Evolutionary conservation across 352 stramenopile species (phyloP), one percentile per base, ranked within the genome.

Genomic region (Globisporangium cystogenes): DNA sequence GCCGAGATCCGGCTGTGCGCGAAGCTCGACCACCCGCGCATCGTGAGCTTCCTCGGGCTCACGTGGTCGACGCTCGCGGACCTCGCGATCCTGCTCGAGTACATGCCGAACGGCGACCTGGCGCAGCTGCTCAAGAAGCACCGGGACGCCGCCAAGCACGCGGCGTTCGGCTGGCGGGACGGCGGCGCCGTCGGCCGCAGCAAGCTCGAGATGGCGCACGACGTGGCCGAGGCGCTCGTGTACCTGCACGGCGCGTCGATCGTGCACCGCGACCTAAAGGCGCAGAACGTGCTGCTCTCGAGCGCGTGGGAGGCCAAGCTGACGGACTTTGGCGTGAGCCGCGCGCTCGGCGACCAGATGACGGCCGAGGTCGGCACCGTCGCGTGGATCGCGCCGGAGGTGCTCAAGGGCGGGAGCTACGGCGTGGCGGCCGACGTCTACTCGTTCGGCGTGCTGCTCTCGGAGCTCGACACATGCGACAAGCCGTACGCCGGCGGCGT

Each of bases 251-350:
- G 56, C 23, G 39, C 44, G 27, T 70, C 51, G 4, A 63, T 86
- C 5, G 74, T 84, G 44, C 75, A 86, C 29, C 75, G 72, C 46
- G 75, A 86, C 49, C 27, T 86, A 27, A 86, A 86, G 46, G 64
- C 75, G 7, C 62, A 76, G 53, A 86, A 84, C 45, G 70, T 86
- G 45, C 51, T 86, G 26, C 44, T 86, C 15, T 75, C 57, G 52
- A 73, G 64, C 27, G 37, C 39, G 15, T 66, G 36, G 41, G 57
- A 58, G 7, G 62, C 57, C 3, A 67, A 67, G 42, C 50, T 67
- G 26, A 67, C 57, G 18, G 60, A 67, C 43, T 67, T 67, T 40
- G 60, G 60, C n/a, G 55, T 67, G 21, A 82, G 72, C 47, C 73
- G 72, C 7, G 54, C 55, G n/a, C 60, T 63, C 24, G 57, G 44